phyloP scores from a whole-genome alignment of 306 rosid genomes.

The Vachellia collinsii region DNA sequence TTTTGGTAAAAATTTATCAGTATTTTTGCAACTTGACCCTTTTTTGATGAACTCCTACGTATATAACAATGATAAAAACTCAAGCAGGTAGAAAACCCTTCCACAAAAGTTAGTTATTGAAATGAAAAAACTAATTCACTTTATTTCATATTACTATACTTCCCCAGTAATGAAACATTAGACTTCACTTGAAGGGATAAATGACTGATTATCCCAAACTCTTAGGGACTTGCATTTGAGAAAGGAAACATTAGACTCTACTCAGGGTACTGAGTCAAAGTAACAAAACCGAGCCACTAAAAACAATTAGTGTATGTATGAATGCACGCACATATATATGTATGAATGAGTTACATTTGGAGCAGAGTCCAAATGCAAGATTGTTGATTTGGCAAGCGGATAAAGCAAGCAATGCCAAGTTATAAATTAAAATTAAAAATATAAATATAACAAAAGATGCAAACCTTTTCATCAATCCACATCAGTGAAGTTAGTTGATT shows the following conservation, averaged over 20 bases:
- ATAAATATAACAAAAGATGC: slow-evolving; percentile 31
- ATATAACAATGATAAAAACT: neutral
- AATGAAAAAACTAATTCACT: neutral
- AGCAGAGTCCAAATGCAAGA: neutral
- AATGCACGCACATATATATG: neutral
- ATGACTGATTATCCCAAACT: neutral
- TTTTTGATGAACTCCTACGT: too few relatives aligned
- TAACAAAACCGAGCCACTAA: neutral
- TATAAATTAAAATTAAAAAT: slow-evolving; percentile 6
- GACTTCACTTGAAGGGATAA: neutral
- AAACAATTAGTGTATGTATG: neutral
- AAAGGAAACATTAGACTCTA: neutral
- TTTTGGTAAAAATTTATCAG: too few relatives aligned
- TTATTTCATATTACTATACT: too few relatives aligned
- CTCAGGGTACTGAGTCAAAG: neutral
- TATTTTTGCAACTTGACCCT: too few relatives aligned
- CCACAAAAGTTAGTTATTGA: neutral
- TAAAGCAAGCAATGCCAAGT: neutral
- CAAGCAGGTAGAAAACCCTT: neutral
- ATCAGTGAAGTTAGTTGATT: slow-evolving; percentile 89
- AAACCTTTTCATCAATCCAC: slow-evolving; percentile 99
- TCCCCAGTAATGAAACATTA: neutral
- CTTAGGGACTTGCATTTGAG: neutral
- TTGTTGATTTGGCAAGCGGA: neutral
- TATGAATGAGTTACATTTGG: neutral